Evolutionary conservation across 2,329 filamentous ascomycete species (phyloP).

Genomic region (Corniculantispora saksenae): DNA sequence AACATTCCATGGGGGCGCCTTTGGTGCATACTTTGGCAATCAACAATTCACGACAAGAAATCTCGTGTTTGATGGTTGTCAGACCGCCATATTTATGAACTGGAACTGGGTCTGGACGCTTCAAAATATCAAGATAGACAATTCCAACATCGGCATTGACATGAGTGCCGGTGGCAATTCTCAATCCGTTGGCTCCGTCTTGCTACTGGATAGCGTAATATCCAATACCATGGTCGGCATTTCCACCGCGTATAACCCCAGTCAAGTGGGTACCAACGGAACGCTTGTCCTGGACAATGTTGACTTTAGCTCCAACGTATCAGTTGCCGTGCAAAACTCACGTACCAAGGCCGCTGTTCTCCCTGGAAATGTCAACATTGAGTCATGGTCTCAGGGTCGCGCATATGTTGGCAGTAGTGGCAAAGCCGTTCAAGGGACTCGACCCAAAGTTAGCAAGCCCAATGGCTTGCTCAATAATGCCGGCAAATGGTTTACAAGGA

Average conservation of each 20-base stretch:
- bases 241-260: constrained; percentile 69
- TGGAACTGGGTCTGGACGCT: constrained; percentile 91
- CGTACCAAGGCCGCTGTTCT: constrained; percentile 63
- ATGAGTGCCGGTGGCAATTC: constrained; percentile 64
- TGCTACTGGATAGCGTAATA: constrained; percentile 80
- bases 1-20: constrained; percentile 78
- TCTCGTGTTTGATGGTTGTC: constrained; percentile 76
- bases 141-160: constrained; percentile 74
- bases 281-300: constrained; percentile 88
- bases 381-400: constrained; percentile 78
- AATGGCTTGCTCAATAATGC: constrained; percentile 60
- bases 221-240: constrained; percentile 70
- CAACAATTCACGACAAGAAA: constrained; percentile 89
- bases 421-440: constrained; percentile 60
- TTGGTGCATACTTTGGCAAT: constrained; percentile 78
- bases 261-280: constrained; percentile 69
- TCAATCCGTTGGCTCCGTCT: constrained; percentile 82
- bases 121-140: constrained; percentile 73
- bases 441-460: constrained; percentile 62
- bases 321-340: constrained; percentile 63
- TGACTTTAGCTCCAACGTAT: constrained; percentile 70
- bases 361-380: constrained; percentile 66
- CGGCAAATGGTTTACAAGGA: constrained; percentile 76
- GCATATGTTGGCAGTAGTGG: constrained; percentile 58
- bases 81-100: constrained; percentile 84